phyloP scores from a whole-genome alignment of 2,329 filamentous ascomycete genomes.

The Aspergillus ochraceus region DNA sequence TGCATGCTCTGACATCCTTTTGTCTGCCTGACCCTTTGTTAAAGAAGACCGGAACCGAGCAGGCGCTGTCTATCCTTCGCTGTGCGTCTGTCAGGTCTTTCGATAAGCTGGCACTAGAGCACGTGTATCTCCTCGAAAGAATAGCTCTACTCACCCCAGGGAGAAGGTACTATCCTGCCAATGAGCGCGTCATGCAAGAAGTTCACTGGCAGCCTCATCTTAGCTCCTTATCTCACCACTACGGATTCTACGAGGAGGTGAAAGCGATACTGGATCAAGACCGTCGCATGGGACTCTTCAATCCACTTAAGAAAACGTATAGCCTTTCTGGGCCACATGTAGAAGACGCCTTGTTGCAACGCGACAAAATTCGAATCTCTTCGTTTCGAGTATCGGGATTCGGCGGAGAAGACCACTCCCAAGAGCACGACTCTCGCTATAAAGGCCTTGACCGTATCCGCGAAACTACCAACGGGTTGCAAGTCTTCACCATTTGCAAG shows the following conservation, averaged over 20 bases:
- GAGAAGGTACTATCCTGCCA: slow-evolving; percentile 45
- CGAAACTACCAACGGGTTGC: background rate
- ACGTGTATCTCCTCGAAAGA: slow-evolving; percentile 35
- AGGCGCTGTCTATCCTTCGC: slow-evolving; percentile 27
- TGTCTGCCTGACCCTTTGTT: slow-evolving; percentile 37
- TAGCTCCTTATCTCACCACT: slow-evolving; percentile 48
- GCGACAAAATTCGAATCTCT: slow-evolving; percentile 33
- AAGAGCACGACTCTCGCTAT: slow-evolving; percentile 33
- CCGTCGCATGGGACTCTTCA: slow-evolving; percentile 29
- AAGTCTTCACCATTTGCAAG: slow-evolving; percentile 16
- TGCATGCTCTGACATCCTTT: slow-evolving; percentile 41
- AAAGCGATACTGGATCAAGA: slow-evolving; percentile 38
- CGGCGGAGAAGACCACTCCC: slow-evolving; percentile 40
- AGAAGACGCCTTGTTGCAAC: slow-evolving; percentile 18
- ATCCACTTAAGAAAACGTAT: slow-evolving; percentile 14
- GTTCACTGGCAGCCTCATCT: slow-evolving; percentile 46
- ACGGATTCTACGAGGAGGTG: slow-evolving; percentile 40
- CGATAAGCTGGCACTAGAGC: slow-evolving; percentile 35
- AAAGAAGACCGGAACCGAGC: slow-evolving; percentile 30
- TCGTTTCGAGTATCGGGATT: slow-evolving; percentile 34
- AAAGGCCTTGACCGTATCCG: slow-evolving; percentile 26
- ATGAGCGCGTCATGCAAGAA: slow-evolving; percentile 47
- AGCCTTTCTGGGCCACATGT: slow-evolving; percentile 2
- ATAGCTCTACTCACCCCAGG: slow-evolving; percentile 47
- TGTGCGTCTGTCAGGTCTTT: slow-evolving; percentile 55